A percentile compares a stretch with the other conserved stretches of the same genome.
Conservation (phyloP, 1,139 yeast species). For the Yamadazyma epiphylla region DNA sequence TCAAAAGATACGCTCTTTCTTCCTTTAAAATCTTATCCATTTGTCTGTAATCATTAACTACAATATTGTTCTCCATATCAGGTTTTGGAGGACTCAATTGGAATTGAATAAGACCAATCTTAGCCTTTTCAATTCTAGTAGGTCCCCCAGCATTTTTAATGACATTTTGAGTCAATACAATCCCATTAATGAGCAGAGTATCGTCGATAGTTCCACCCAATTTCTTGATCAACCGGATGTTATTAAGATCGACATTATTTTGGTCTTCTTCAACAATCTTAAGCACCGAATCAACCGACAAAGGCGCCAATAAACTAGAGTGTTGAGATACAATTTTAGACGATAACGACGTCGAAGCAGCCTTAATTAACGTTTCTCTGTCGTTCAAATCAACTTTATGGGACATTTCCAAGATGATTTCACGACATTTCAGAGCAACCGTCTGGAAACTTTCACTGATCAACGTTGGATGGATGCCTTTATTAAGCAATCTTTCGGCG, state of each 20-base stretch:
- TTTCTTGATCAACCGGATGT: slow-evolving; percentile 85
- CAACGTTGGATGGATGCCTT: slow-evolving; percentile 94
- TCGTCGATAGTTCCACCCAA: slow-evolving; percentile 98
- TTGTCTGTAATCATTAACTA: slow-evolving; percentile 95
- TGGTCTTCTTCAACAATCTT: slow-evolving; percentile 57
- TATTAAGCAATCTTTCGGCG: slow-evolving; percentile 81
- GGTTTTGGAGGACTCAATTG: slow-evolving; percentile 99
- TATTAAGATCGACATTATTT: slow-evolving; percentile 76
- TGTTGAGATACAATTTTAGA: slow-evolving; percentile 95
- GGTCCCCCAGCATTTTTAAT: slow-evolving; percentile 96
- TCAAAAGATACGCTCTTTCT: slow-evolving; percentile 90
- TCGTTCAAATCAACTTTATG: slow-evolving; percentile 71
- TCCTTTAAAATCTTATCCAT: slow-evolving; percentile 98
- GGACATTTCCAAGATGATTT: slow-evolving; percentile 80
- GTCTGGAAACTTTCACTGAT: slow-evolving; percentile 94
- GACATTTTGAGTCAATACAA: slow-evolving; percentile 86
- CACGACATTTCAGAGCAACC: slow-evolving; percentile 87
- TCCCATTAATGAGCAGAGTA: slow-evolving; percentile 89
- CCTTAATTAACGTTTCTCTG: slow-evolving; percentile 78
- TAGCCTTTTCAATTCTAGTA: slow-evolving; percentile 87
- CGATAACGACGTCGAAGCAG: slow-evolving; percentile 90
- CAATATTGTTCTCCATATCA: slow-evolving; percentile 96
- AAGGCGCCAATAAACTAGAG: slow-evolving; percentile 79
- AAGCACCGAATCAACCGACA: slow-evolving; percentile 91
- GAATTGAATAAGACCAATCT: slow-evolving; percentile 88